Evolutionary conservation across 148 eudicot genomes (phyloP), one percentile per base, ranked within the genome.

Genomic region (Bassia scoparia): DNA sequence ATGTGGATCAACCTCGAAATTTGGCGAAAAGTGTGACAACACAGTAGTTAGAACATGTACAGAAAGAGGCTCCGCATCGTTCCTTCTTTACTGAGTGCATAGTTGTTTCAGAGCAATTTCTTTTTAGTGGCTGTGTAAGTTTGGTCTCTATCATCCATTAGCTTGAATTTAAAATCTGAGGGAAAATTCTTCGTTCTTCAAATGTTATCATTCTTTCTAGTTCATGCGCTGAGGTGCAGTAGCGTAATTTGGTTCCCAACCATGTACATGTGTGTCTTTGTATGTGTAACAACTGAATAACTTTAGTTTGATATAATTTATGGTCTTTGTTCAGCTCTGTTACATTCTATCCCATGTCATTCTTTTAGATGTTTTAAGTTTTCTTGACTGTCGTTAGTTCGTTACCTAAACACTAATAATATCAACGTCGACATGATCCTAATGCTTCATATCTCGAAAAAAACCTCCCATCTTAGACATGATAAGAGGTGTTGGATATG

Each of bases 1-100:
- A 96, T 76, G 99, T 96, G 66, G 99, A 96, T 78, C 97, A 96
- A 83, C 99, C 97, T 52, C 85, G 99, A 70, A 96, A 96, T 74
- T 90, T 96, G 76, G 97, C 97, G 61, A 96, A 96, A 81, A 96
- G 97, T 54, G 97, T 96, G 68, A 96, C 99, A 13, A 96, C 99
- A 9, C 94, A 96, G 76, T 96, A 77, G 72, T 5, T 59, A 52
- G 26, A 53, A n/a, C 18, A 18, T 33, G 70, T 68, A 50, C 26
- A 33, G 35, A 63, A 52, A 55, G 24, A 24, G 63, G 62, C 61
- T 72, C 41, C 7, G 13, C 11, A 21, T 41, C 23, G 46, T 59
- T 56, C 37, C 37, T 18, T 53, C 65, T 41, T 20, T 43, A 50
- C 8, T 31, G 59, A 12, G 67, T 44, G 37, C 0, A 23, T 79